Percentiles rank a stretch among this genome's conserved stretches.
phyloP scores from a whole-genome alignment of 139 green algal genomes.

The Chlorella sp. region DNA sequence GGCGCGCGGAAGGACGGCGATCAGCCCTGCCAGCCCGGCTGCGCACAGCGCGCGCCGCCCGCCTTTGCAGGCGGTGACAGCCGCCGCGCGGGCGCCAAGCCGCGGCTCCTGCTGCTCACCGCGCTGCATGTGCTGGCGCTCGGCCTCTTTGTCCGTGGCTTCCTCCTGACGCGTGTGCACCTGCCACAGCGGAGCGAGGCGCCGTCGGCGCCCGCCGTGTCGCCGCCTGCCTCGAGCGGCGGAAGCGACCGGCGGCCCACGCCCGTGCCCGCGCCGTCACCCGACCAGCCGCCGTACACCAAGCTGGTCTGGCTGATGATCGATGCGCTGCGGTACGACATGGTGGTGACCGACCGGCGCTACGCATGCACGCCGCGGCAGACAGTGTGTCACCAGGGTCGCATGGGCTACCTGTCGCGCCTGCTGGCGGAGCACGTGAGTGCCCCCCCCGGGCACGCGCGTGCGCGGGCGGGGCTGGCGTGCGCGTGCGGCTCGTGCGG shows the following conservation, averaged over 20 bases:
- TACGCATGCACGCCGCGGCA: background rate
- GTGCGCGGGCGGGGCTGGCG: too few species aligned
- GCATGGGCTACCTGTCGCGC: slow-evolving; percentile 34
- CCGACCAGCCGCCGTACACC: slow-evolving; percentile 29
- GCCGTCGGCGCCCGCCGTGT: background rate
- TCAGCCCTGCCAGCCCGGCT: too few species aligned
- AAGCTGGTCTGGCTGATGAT: slow-evolving; percentile 74
- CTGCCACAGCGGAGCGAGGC: slow-evolving; percentile 43
- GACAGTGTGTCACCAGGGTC: slow-evolving; percentile 25
- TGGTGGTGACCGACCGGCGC: slow-evolving; percentile 35
- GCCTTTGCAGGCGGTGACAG: too few species aligned
- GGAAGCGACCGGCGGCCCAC: too few species aligned
- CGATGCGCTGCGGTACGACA: slow-evolving; percentile 74
- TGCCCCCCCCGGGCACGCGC: too few species aligned
- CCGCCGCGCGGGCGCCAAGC: too few species aligned
- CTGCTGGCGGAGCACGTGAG: slow-evolving; percentile 7
- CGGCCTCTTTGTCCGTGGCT: slow-evolving; percentile 74
- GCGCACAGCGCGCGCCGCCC: too few species aligned
- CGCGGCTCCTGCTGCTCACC: background rate
- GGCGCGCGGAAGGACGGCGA: too few species aligned
- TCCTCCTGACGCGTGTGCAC: slow-evolving; percentile 83
- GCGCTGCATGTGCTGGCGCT: slow-evolving; percentile 32
- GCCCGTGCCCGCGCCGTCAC: background rate
- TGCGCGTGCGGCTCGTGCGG: too few species aligned
- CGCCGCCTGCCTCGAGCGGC: background rate